Conservation (phyloP, 2,329 filamentous ascomycete species). For the Ceratocystiopsis brevicomis region DNA sequence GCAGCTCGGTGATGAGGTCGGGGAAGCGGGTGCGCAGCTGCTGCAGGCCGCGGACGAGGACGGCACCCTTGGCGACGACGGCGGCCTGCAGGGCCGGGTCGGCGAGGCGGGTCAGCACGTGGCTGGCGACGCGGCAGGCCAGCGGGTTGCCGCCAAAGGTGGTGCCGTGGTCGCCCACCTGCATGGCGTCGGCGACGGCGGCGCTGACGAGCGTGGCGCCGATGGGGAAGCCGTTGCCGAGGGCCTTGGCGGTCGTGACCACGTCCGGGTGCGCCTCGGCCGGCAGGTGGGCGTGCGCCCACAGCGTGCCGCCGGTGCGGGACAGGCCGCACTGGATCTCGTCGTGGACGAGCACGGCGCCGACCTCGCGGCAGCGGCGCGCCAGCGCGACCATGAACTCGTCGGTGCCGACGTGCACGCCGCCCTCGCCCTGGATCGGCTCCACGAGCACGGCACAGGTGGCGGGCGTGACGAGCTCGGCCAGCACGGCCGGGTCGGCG, state of each 20-base stretch:
- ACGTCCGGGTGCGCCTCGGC: conserved; percentile 79
- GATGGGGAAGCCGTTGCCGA: conserved; percentile 92
- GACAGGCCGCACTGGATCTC: conserved; percentile 92
- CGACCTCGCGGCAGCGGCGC: conserved; percentile 65
- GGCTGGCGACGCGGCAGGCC: conserved; percentile 64
- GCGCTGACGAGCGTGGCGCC: conserved; percentile 51
- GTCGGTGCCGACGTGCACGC: conserved; percentile 64
- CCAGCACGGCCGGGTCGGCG: conserved; percentile 52
- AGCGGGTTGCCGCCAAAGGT: conserved; percentile 89
- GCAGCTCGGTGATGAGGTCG: conserved; percentile 53
- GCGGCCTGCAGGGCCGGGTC: conserved; percentile 48
- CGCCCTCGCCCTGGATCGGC: conserved; percentile 93
- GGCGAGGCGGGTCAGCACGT: conserved; percentile 63
- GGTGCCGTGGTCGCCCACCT: conserved; percentile 66
- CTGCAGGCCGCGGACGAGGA: conserved; percentile 30
- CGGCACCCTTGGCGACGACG: conserved; percentile 45
- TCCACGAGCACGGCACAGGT: conserved; percentile 93
- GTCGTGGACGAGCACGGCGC: conserved; percentile 79
- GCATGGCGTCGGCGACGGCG: conserved; percentile 46
- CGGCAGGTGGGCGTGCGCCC: conserved; percentile 66
- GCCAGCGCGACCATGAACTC: conserved; percentile 77
- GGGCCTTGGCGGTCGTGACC: conserved; percentile 82
- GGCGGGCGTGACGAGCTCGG: conserved; percentile 56
- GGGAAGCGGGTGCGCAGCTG: conserved; percentile 35
- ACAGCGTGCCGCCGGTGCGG: conserved; percentile 62